Evolutionary conservation across 768 basidiomycete genomes (phyloP).

Genomic region (Leccinum boreale): DNA sequence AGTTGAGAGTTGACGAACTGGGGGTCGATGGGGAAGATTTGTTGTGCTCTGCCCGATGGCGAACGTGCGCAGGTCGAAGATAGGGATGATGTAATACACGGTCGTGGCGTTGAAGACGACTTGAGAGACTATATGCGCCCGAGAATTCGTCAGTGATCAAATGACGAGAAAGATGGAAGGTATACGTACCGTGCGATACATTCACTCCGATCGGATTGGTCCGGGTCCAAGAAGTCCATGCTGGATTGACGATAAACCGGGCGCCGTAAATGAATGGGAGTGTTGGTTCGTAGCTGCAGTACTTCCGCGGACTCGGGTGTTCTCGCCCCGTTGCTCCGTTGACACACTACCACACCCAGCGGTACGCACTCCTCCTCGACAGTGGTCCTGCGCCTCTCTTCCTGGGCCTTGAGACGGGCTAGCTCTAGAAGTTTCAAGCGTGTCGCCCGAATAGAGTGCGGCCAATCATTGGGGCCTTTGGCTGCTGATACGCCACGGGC

Average conservation of each 20-base stretch:
- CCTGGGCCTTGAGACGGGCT: constrained; percentile 62
- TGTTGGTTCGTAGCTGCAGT: constrained; percentile 47
- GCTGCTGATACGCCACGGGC: constrained; percentile 72
- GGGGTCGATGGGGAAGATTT: constrained; percentile 48
- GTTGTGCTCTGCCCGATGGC: constrained; percentile 22
- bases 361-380: constrained; percentile 45
- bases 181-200: constrained; percentile 60
- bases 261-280: constrained; percentile 43
- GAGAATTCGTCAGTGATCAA: constrained; percentile 9
- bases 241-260: constrained; percentile 78
- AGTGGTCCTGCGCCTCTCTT: constrained; percentile 40
- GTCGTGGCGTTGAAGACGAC: constrained; percentile 63
- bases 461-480: constrained; percentile 78
- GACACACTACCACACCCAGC: constrained; percentile 10
- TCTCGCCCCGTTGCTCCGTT: constrained; percentile 10
- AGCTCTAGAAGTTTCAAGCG: constrained; percentile 80
- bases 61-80: constrained; percentile 34
- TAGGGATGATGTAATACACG: constrained; percentile 64
- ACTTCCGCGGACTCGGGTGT: constrained; percentile 37
- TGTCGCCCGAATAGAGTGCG: constrained; percentile 77
- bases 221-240: constrained; percentile 76
- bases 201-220: constrained; percentile 43
- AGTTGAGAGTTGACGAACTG: constrained; percentile 61
- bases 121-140: constrained; percentile 50
- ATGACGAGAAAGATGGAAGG: constrained; percentile 2